A percentile compares a stretch with the other conserved stretches of the same genome.
phyloP scores from a whole-genome alignment of 2,329 filamentous ascomycete genomes.

The Colletotrichum costaricense region DNA sequence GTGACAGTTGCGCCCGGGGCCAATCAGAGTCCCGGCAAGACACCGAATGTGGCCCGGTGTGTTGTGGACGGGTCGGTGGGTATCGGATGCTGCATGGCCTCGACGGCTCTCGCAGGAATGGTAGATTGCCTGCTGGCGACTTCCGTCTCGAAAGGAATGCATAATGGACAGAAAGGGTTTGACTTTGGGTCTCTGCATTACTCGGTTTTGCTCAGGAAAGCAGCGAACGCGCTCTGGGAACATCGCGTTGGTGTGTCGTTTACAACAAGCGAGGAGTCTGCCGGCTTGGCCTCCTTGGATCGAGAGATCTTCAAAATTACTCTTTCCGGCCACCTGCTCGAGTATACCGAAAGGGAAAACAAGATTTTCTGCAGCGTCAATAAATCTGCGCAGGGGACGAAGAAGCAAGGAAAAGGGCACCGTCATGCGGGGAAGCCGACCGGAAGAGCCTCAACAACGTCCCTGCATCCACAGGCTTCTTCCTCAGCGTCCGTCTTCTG shows the following conservation, averaged over 20 bases:
- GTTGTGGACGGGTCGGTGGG: constrained; percentile 8
- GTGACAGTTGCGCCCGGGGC: constrained; percentile 6
- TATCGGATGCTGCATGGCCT: constrained; percentile 24
- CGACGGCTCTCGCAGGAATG: constrained; percentile 31
- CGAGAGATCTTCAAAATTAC: not conserved
- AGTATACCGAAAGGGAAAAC: not conserved
- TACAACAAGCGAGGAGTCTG: constrained; percentile 12
- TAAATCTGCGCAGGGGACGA: not conserved
- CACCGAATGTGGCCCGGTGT: constrained; percentile 11
- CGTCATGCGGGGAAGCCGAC: not conserved
- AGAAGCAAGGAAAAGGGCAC: not conserved
- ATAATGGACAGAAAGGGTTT: constrained; percentile 10
- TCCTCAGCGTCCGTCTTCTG: not conserved
- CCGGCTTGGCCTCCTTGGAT: not conserved
- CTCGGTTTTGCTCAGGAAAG: constrained; percentile 17
- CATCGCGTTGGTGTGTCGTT: constrained; percentile 27
- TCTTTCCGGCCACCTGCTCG: not conserved
- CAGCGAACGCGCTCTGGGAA: constrained; percentile 19
- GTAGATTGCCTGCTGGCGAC: constrained; percentile 5
- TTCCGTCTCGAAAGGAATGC: constrained; percentile 22
- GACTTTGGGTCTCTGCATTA: constrained; percentile 28
- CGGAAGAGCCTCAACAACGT: constrained; percentile 3
- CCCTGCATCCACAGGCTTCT: not conserved
- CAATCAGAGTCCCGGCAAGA: constrained; percentile 10
- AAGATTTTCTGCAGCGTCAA: not conserved